Percentiles rank a stretch among this genome's conserved stretches.
Conservation (phyloP, 2,329 filamentous ascomycete species). For the Phyllosticta citriasiana region DNA sequence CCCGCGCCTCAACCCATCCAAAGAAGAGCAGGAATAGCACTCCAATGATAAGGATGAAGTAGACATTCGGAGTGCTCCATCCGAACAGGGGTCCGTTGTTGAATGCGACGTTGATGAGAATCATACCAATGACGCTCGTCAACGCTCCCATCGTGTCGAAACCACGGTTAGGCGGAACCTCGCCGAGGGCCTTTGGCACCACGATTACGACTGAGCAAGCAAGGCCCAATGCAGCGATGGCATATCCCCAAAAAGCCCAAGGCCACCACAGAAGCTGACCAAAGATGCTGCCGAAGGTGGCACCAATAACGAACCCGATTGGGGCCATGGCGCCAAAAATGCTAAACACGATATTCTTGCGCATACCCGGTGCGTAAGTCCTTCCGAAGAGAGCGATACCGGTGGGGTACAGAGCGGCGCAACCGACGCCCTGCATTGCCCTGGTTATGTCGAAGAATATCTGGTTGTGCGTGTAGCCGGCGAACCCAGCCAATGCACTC, state of each 20-base stretch:
- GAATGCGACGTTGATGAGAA: slow-evolving; percentile 22
- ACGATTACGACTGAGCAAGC: slow-evolving; percentile 11
- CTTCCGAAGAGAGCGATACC: slow-evolving; percentile 27
- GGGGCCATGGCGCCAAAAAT: slow-evolving; percentile 29
- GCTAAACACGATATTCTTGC: slow-evolving; percentile 30
- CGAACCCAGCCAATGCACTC: slow-evolving; percentile 31
- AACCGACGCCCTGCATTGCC: slow-evolving; percentile 32
- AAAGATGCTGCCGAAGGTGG: slow-evolving; percentile 24
- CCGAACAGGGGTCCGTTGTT: slow-evolving; percentile 21
- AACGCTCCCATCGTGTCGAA: slow-evolving; percentile 21
- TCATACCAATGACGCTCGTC: slow-evolving; percentile 17
- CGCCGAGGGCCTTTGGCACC: slow-evolving; percentile 14
- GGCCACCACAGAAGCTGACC: slow-evolving; percentile 25
- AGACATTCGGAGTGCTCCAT: slow-evolving; percentile 20
- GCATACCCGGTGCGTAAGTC: slow-evolving; percentile 24
- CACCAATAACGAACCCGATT: slow-evolving; percentile 26
- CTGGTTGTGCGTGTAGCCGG: slow-evolving; percentile 23
- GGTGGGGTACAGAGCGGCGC: slow-evolving; percentile 28
- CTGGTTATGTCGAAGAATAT: slow-evolving; percentile 26
- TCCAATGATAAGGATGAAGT: slow-evolving; percentile 21
- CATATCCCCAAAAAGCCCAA: slow-evolving; percentile 21
- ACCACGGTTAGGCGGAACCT: slow-evolving; percentile 12
- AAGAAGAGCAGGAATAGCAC: slow-evolving; percentile 17
- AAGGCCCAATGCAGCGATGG: slow-evolving; percentile 13
- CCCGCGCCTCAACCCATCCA: slow-evolving; percentile 20